Evolutionary conservation across 108 stramenopile genomes (phyloP), one percentile per base, ranked within the genome.

Genomic region (Cyclotella atomus): DNA sequence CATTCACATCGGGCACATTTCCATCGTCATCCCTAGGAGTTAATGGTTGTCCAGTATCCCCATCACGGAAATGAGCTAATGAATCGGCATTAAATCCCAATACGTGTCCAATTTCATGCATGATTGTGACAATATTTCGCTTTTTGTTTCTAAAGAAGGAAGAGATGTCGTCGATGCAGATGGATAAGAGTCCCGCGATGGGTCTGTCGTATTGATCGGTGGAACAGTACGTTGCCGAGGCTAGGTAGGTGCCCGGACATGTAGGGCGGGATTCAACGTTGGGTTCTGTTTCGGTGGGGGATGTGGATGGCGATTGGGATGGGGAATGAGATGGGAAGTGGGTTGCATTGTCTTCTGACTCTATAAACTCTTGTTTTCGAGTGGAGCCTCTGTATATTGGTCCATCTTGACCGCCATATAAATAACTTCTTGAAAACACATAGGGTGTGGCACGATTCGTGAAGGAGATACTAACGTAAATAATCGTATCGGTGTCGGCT

Each of bases 131-230:
- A 20, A 87, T 85, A 65, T 87, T 90, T 9, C 85, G 74, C 24
- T 84, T 66, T 5, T 70, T 49, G 30, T 85, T 55, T 50, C 84
- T 81, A 69, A 92, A 94, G 59, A 74, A 57, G n/a, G 65, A 60
- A 52, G 88, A 87, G 0, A 75, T 30, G 49, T 79, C 63, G 16
- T 60, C 3, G 47, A 94, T 88, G 72, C 93, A 94, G 50, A 91
- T 64, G 46, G 91, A 89, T 29, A 94, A 68, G 23, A 90, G 71
- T 4, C 88, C 93, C 0, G 90, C 89, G 3, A 88, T 82, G 2
- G 93, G 93, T 25, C 93, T 86, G 81, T 94, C 93, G 63, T 81
- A 88, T 68, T 94, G 90, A 65, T 94, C 90, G 0, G 91, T 87
- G 17, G 88, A 87, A 73, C 93, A 94, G 76, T 83, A 89, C 2